These are phyloP conservation scores for Dittrichia graveolens DNA, from an alignment of 129 eudicot genomes.

Conservation along the genomic window DNA sequence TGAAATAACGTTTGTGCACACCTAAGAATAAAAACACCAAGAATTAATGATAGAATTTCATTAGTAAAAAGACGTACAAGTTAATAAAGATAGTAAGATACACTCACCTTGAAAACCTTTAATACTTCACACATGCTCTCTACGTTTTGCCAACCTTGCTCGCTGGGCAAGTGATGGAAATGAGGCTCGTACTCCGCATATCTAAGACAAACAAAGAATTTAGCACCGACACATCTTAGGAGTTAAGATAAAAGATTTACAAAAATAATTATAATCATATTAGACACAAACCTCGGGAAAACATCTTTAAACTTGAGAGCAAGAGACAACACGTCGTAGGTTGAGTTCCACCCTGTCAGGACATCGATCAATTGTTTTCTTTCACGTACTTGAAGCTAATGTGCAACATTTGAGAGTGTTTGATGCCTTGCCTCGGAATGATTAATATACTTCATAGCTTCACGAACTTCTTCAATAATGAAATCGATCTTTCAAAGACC, in stretches of 20 bases:
- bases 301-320: constrained; percentile 9
- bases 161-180: not conserved
- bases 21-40: no score
- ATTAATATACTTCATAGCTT: not conserved
- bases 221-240: not conserved
- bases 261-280: not conserved
- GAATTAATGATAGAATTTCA: not conserved
- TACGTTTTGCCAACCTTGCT: not conserved
- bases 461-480: not conserved
- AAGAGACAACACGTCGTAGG: not conserved
- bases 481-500: no score
- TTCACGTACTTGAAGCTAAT: no score
- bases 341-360: not conserved
- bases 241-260: no score
- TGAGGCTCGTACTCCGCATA: constrained; percentile 7
- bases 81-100: not conserved
- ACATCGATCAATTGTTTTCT: constrained; percentile 5
- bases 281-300: constrained; percentile 12
- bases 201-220: not conserved
- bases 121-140: not conserved
- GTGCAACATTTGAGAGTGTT: not conserved
- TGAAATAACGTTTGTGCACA: no score
- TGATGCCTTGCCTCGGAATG: not conserved
- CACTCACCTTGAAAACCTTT: constrained; percentile 15
- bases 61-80: not conserved